These are phyloP conservation scores for Prinsepia uniflora DNA, from an alignment of 306 rosid genomes.

Conservation along the genomic window DNA sequence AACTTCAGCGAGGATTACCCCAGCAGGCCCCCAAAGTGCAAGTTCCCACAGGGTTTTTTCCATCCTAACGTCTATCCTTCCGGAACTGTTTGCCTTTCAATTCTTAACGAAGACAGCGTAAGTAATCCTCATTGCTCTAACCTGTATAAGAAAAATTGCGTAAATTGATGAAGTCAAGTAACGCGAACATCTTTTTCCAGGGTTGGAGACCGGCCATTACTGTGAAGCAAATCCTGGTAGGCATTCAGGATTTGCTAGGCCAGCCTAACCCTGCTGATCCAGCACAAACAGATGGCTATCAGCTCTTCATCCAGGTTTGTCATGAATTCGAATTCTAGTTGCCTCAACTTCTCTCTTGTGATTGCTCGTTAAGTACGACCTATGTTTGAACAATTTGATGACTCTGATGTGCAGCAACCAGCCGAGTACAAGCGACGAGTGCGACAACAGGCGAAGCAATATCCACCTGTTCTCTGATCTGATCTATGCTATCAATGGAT, in stretches of 20 bases:
- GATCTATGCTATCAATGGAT: neutral
- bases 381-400: constrained; percentile 7
- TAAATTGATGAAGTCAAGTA: neutral
- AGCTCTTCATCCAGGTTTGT: constrained; percentile 77
- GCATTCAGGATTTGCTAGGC: constrained; percentile 84
- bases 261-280: constrained; percentile 92
- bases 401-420: constrained; percentile 47
- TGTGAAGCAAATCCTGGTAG: constrained; percentile 81
- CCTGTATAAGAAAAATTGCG: neutral
- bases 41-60: constrained; percentile 78
- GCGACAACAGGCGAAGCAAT: constrained; percentile 80
- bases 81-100: constrained; percentile 91
- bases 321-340: neutral
- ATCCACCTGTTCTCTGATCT: constrained; percentile 56
- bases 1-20: constrained; percentile 92
- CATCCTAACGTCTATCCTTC: constrained; percentile 97
- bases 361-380: constrained; percentile 6
- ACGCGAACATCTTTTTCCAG: constrained; percentile 23
- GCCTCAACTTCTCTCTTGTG: neutral
- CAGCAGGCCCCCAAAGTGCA: constrained; percentile 87
- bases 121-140: constrained; percentile 18
- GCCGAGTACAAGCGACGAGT: constrained; percentile 69
- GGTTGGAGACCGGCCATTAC: constrained; percentile 97
- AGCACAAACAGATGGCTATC: constrained; percentile 91
- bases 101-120: constrained; percentile 81